phyloP scores from a whole-genome alignment of 1,284 basidiomycete genomes.

The Cryptococcus jaspeensis region DNA sequence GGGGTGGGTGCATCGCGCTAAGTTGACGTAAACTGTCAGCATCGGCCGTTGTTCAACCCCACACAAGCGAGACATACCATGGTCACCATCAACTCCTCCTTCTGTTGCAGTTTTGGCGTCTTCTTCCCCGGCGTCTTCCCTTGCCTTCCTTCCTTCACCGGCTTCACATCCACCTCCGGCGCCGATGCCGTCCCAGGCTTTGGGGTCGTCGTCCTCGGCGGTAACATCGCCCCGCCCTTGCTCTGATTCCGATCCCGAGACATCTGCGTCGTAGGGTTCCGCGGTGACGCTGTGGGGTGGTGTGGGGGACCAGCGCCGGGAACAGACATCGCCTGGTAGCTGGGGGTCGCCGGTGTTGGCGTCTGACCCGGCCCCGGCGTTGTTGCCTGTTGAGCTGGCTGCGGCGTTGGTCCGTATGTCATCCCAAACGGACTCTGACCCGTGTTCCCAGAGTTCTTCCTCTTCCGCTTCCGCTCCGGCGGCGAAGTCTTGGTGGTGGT shows the following conservation, averaged over 20 bases:
- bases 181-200: slow-evolving; percentile 18
- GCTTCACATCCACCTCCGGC: slow-evolving; percentile 8
- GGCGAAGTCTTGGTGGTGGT: slow-evolving; percentile 20
- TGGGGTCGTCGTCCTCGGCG: slow-evolving; percentile 37
- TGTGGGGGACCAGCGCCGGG: slow-evolving; percentile 4
- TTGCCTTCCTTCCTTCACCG: slow-evolving; percentile 6
- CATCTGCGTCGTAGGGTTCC: slow-evolving; percentile 20
- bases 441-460: slow-evolving; percentile 39
- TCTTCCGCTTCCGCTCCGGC: slow-evolving; percentile 41
- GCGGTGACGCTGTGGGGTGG: slow-evolving; percentile 12
- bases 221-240: slow-evolving; percentile 43
- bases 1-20: slow-evolving; percentile 40
- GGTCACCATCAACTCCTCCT: slow-evolving; percentile 37
- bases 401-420: slow-evolving; percentile 18
- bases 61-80: too few relatives aligned
- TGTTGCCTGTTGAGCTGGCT: slow-evolving; percentile 4
- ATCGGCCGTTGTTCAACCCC: neutral
- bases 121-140: slow-evolving; percentile 1
- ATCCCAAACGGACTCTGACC: slow-evolving; percentile 34
- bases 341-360: neutral
- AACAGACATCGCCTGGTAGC: neutral
- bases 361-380: too few relatives aligned
- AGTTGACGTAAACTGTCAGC: neutral
- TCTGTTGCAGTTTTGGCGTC: slow-evolving; percentile 22
- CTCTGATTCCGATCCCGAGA: slow-evolving; percentile 42